These are phyloP conservation scores for Rhytidiadelphus loreus DNA, from an alignment of 225 moss, liverwort and hornwort genomes.

Conservation along the genomic window DNA sequence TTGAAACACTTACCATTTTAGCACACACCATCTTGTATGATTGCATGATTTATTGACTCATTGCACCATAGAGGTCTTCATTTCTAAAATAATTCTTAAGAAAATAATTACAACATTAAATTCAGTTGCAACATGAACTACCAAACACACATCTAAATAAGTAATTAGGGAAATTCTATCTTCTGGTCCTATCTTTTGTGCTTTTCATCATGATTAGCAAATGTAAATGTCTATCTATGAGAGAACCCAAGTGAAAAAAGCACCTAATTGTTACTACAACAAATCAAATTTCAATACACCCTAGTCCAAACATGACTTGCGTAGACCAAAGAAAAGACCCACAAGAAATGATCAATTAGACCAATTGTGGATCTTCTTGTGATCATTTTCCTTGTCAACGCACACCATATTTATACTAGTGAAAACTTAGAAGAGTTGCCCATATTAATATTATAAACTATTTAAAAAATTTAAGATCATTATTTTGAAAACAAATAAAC, in stretches of 20 bases:
- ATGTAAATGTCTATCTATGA: too few species aligned
- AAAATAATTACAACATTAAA: not conserved
- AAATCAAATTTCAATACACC: not conserved
- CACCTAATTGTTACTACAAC: not conserved
- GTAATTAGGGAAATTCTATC: not conserved
- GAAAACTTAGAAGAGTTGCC: not conserved
- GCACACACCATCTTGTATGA: not conserved
- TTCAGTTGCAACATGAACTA: not conserved
- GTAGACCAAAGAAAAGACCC: not conserved
- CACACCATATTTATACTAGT: not conserved
- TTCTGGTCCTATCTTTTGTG: accelerated
- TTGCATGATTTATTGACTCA: not conserved
- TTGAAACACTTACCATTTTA: not conserved
- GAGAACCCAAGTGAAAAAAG: not conserved
- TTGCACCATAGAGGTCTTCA: not conserved
- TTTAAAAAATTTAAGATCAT: not conserved
- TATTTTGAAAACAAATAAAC: not conserved
- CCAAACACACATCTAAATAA: not conserved
- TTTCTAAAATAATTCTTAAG: not conserved
- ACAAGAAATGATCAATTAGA: not conserved
- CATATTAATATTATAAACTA: not conserved
- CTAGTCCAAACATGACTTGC: not conserved
- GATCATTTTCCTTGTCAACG: not conserved
- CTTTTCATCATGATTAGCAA: not conserved
- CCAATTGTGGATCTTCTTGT: not conserved